Base-by-base conservation (phyloP, 2,329 filamentous ascomycete genomes). In the Colletotrichum camelliae region DNA sequence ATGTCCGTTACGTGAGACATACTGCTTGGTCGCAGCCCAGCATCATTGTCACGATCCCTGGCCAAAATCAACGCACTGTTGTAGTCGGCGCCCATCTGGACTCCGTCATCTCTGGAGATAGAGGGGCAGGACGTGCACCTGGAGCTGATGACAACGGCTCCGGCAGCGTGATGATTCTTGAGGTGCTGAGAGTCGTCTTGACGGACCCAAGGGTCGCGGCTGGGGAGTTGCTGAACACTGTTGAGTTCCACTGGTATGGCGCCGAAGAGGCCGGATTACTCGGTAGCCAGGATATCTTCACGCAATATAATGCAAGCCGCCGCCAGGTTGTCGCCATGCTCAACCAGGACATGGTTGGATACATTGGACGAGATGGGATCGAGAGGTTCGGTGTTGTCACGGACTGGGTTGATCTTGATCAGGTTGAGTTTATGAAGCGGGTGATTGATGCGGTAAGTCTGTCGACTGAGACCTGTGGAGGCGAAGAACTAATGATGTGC, bases 161-260 rank as follows among this genome's bases (percentile, higher is more conserved):
- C 77, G 93, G 93, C 62, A 94, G 93, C 1, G 93, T 96, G 24
- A 96, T 94, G 3, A 96, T 95, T 70, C 89, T 97, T 2, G 95
- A 97, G 82, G 93, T 94, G 4, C 87, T 97, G 76, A 90, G 94
- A 15, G 93, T 94, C 60, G 88, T 96, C 15, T 87, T 96, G 67
- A 89, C 89, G 73, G 91, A 93, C 43, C 86, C 91, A 10, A 88
- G 91, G 57, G 89, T 96, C 71, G 86, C 91, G 6, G 86, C 88
- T 21, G 94, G 93, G 43, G 88, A 91, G 74, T 91, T 90, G 9
- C 85, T 90, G 77, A 96, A 96, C 83, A 95, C 94, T 0, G 85
- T 97, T 74, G 95, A 97, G 85, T 96, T 96, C 83, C 94, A 96
- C 83, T 97, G 94, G 94, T 96, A 96, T 84, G 93, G 92, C 5